phyloP scores from a whole-genome alignment of 306 rosid species.

The Casuarina glauca region DNA sequence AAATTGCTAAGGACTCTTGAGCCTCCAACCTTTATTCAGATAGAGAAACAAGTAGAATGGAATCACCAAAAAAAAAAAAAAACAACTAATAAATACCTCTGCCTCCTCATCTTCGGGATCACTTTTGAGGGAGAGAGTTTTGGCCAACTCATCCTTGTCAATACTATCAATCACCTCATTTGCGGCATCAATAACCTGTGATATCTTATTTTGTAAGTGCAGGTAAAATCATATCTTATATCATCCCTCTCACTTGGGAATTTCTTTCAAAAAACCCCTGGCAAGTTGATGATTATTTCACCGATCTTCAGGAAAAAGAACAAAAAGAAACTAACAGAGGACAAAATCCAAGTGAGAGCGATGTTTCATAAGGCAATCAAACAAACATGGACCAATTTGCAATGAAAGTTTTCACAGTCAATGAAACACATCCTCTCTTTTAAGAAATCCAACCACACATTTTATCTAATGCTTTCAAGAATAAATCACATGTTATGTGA shows the following conservation, averaged over 20 bases:
- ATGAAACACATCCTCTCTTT: neutral
- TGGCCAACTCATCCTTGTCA: slow-evolving; percentile 78
- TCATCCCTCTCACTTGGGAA: neutral
- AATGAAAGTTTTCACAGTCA: neutral
- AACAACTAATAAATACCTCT: slow-evolving; percentile 52
- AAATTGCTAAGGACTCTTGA: neutral
- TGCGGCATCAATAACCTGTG: slow-evolving; percentile 86
- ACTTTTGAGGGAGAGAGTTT: slow-evolving; percentile 58
- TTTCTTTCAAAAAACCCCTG: neutral
- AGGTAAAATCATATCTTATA: neutral
- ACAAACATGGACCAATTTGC: neutral
- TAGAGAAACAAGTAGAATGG: slow-evolving; percentile 14
- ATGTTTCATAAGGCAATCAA: neutral
- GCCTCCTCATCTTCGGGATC: slow-evolving; percentile 90
- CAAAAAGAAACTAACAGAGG: neutral
- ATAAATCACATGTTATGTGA: neutral
- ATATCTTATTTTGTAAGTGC: slow-evolving; percentile 5
- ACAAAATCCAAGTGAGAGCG: neutral
- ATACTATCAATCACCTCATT: slow-evolving; percentile 74
- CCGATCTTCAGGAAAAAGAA: neutral
- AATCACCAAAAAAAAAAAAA: slow-evolving; percentile 1
- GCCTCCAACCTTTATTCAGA: slow-evolving; percentile 4
- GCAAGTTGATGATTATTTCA: neutral
- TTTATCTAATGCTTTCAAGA: neutral
- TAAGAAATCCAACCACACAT: neutral